A percentile compares a stretch with the other conserved stretches of the same genome.
Evolutionary conservation across 1,139 yeast species (phyloP).

Genomic region (Sugiyamaella castrensis): DNA sequence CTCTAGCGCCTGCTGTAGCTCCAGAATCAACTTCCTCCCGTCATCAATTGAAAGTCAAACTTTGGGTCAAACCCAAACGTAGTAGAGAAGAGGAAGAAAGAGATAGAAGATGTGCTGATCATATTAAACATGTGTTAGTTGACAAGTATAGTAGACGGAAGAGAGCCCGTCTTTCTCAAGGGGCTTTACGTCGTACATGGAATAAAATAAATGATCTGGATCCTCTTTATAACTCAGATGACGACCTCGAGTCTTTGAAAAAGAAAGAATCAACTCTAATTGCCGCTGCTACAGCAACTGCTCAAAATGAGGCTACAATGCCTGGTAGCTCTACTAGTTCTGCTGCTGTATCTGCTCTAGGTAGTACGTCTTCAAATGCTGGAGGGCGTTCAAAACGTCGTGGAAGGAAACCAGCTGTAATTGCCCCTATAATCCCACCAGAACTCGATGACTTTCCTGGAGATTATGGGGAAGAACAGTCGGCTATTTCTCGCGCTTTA

Average conservation of each 20-base stretch:
- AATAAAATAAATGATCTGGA: constrained; percentile 31
- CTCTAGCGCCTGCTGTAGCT: background rate
- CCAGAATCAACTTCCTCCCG: background rate
- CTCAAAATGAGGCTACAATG: background rate
- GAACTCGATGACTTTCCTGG: constrained; percentile 12
- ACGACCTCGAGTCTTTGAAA: constrained; percentile 21
- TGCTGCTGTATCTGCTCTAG: background rate
- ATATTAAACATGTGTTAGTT: constrained; percentile 24
- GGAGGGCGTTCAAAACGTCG: background rate
- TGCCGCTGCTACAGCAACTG: constrained; percentile 7
- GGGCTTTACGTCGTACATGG: constrained; percentile 33
- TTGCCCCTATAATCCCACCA: background rate
- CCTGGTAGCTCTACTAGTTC: background rate
- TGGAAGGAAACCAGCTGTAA: constrained; percentile 2
- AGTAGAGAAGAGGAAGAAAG: constrained; percentile 14
- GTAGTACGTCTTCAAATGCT: background rate
- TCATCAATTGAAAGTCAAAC: constrained; percentile 9
- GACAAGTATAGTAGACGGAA: constrained; percentile 27
- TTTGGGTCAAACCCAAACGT: constrained; percentile 6
- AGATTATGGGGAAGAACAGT: constrained; percentile 32
- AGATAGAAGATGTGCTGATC: constrained; percentile 19
- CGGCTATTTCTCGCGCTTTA: constrained; percentile 25
- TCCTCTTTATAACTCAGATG: constrained; percentile 36
- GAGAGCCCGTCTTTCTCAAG: constrained; percentile 25
- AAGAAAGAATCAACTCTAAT: constrained; percentile 7